Conservation (phyloP, 2,329 filamentous ascomycete genomes). For the Metarhizium rileyi region DNA sequence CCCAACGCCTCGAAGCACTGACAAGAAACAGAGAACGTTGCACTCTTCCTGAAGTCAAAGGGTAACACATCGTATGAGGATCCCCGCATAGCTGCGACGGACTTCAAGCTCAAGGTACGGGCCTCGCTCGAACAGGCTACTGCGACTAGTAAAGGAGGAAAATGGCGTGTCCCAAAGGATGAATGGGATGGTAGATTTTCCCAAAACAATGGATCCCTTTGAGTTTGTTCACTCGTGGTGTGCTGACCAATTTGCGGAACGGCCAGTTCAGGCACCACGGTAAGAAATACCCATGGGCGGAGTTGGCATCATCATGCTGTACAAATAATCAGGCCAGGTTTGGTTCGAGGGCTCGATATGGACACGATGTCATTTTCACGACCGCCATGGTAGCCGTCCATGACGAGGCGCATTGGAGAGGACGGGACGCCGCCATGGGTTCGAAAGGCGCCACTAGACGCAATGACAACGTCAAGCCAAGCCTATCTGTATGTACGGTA, state of each 20-base stretch:
- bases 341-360: not conserved
- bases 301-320: too few species aligned
- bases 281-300: not conserved
- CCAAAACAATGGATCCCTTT: not conserved
- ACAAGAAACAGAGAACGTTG: not conserved
- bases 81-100: not conserved
- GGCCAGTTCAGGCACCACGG: not conserved
- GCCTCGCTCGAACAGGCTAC: not conserved
- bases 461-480: too few species aligned
- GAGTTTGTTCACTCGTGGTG: not conserved
- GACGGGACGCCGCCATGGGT: too few species aligned
- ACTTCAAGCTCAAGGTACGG: not conserved
- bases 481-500: too few species aligned
- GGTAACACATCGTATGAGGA: not conserved
- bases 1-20: too few species aligned
- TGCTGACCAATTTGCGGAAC: not conserved
- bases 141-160: not conserved
- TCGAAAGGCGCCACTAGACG: too few species aligned
- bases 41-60: not conserved
- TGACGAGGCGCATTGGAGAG: not conserved
- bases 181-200: too few species aligned
- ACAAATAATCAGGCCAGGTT: not conserved
- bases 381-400: not conserved
- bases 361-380: too few species aligned
- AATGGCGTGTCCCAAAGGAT: not conserved